Evolutionary conservation across 2,329 filamentous ascomycete species (phyloP), one percentile per base, ranked within the genome.

Genomic region (Conoideocrella luteorostrata): DNA sequence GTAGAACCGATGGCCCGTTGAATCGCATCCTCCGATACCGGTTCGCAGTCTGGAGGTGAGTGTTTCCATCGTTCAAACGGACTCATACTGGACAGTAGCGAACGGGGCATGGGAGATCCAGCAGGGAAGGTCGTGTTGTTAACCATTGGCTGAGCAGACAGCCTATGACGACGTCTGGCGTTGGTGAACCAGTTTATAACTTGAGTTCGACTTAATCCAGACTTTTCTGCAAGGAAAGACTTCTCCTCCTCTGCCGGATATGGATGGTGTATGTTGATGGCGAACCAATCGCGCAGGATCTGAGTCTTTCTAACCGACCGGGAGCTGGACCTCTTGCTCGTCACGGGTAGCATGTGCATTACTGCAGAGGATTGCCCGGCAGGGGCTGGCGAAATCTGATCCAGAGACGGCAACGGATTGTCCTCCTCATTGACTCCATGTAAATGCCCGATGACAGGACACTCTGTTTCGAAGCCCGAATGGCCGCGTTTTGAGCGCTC

Each of bases 181-280:
- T 75, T 75, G 18, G 70, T 65, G 49, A 75, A 74, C 71, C 71
- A 75, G 41, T 71, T 72, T 18, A 66, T 57, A 3, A 75, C 64
- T 26, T 72, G 68, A 2, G 62, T 68, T 39, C 58, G 59, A 17
- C 64, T 72, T 13, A 75, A 61, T 1, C 70, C 71, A 0, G 71
- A 71, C 46, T 71, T 60, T 4, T 55, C 50, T 10, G 63, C 57
- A 1, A 75, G 59, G 3, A 52, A 46, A 0, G 52, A 40, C 41
- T 72, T 74, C 40, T 74, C 66, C 7, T 69, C 63, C 21, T 74
- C 69, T 1, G 62, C 65, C 2, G 72, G 71, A 47, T 75, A 75
- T 2, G 72, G 72, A 33, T 66, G 60, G 30, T 71, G 66, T 9
- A 69, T 57, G 41, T 75, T 65, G 17, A 56, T 56, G 5, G 64